A percentile compares a stretch with the other conserved stretches of the same genome.
These are phyloP conservation scores for Asclepias syriaca DNA, from an alignment of 257 asterid species.

Conservation along the genomic window DNA sequence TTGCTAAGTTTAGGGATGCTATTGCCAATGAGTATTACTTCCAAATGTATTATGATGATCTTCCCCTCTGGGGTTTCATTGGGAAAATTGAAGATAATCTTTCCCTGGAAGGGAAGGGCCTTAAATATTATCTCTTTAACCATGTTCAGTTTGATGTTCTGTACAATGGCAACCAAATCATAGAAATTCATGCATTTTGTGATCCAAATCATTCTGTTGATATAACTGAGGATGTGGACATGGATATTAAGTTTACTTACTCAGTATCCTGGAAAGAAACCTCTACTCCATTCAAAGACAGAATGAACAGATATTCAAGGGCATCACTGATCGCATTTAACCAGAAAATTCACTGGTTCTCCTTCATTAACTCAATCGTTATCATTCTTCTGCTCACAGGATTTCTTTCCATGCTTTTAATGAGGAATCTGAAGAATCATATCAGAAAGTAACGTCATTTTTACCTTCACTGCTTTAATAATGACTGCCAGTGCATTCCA, in stretches of 20 bases:
- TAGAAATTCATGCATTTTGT: constrained; percentile 65
- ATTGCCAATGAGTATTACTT: constrained; percentile 59
- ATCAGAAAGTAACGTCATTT: constrained; percentile 54
- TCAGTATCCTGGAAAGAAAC: constrained; percentile 56
- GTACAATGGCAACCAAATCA: constrained; percentile 59
- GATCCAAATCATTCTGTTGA: constrained; percentile 66
- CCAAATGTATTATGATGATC: constrained; percentile 86
- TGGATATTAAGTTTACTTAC: constrained; percentile 55
- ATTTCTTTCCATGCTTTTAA: constrained; percentile 44
- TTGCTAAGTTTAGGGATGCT: constrained; percentile 59
- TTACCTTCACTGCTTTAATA: constrained; percentile 19
- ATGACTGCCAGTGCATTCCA: neutral
- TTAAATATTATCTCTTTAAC: constrained; percentile 55
- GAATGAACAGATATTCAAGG: constrained; percentile 63
- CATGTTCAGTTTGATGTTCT: constrained; percentile 67
- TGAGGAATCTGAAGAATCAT: constrained; percentile 69
- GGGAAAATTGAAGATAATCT: constrained; percentile 75
- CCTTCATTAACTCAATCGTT: constrained; percentile 51
- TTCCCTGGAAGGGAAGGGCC: constrained; percentile 38
- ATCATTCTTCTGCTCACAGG: constrained; percentile 59
- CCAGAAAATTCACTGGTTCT: constrained; percentile 68
- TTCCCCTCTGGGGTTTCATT: constrained; percentile 88
- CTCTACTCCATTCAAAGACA: constrained; percentile 37
- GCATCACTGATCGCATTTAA: constrained; percentile 50
- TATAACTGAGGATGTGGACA: constrained; percentile 54